Percentiles rank a stretch among this genome's conserved stretches.
Evolutionary conservation across 2,329 filamentous ascomycete species (phyloP).

Genomic region (Fusarium ramigenum): DNA sequence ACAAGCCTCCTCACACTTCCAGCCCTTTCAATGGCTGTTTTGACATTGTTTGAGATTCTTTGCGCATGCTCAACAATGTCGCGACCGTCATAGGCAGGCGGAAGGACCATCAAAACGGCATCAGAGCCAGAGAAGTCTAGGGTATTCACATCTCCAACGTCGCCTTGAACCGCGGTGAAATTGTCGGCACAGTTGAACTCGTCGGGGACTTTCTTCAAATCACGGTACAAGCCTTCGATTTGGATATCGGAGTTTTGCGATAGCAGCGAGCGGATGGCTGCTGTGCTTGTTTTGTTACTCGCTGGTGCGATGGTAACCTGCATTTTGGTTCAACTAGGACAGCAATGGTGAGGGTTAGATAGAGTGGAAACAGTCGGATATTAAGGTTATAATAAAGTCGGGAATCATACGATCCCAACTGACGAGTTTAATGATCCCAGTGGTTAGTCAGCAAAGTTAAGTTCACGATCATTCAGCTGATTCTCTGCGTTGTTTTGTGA

Average conservation of each 20-base stretch:
- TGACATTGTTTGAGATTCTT: constrained; percentile 43
- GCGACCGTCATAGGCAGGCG: constrained; percentile 40
- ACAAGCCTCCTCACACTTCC: constrained; percentile 45
- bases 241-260: background rate
- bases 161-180: constrained; percentile 44
- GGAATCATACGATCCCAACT: too few relatives aligned
- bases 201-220: constrained; percentile 41
- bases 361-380: rapidly evolving
- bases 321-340: background rate
- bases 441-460: background rate
- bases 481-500: background rate
- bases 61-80: constrained; percentile 36
- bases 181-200: constrained; percentile 39
- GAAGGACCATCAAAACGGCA: constrained; percentile 46
- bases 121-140: constrained; percentile 46
- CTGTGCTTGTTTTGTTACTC: constrained; percentile 44
- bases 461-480: background rate
- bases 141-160: constrained; percentile 42
- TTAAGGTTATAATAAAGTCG: background rate
- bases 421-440: too few relatives aligned
- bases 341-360: rapidly evolving
- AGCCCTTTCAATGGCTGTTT: constrained; percentile 39
- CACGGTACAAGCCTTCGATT: constrained; percentile 45
- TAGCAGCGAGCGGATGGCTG: constrained; percentile 45
- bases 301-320: constrained; percentile 44